Conservation (phyloP, 1,139 yeast species). For the Magnusiomyces fungicola region DNA sequence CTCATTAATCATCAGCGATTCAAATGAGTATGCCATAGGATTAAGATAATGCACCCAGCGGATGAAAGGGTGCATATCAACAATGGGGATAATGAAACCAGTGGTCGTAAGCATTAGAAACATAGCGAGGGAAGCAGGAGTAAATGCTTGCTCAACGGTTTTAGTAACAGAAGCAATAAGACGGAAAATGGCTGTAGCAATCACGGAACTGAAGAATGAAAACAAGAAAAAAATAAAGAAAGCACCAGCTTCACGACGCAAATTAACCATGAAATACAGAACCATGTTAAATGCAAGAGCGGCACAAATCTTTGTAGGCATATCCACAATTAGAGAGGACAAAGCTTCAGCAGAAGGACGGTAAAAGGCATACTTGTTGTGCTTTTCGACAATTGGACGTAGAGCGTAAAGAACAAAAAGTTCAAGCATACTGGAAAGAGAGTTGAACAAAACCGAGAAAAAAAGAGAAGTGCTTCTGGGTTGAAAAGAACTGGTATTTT, state of each 20-base stretch:
- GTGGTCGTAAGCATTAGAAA: conserved; percentile 45
- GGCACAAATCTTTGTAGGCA: conserved; percentile 53
- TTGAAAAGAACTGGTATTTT: conserved; percentile 49
- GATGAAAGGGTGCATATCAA: conserved; percentile 46
- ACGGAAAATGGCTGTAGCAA: conserved; percentile 67
- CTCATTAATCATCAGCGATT: conserved; percentile 34
- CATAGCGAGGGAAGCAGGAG: conserved; percentile 59
- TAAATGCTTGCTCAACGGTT: conserved; percentile 59
- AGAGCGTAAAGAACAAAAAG: conserved; percentile 62
- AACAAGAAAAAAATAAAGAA: conserved; percentile 60
- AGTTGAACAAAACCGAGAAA: conserved; percentile 69
- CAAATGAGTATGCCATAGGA: conserved; percentile 43
- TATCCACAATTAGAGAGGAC: conserved; percentile 60
- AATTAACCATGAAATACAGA: conserved; percentile 59
- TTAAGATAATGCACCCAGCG: conserved; percentile 45
- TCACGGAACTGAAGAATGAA: conserved; percentile 46
- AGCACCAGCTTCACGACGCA: conserved; percentile 56
- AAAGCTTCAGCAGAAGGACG: conserved; percentile 74
- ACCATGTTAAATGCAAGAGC: conserved; percentile 53
- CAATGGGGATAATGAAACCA: conserved; percentile 45
- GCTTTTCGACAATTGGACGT: conserved; percentile 73
- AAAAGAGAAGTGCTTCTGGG: conserved; percentile 65
- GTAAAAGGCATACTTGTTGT: conserved; percentile 63
- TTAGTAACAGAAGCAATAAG: conserved; percentile 58
- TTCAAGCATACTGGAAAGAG: conserved; percentile 69